Evolutionary conservation across 1,139 yeast species (phyloP).

Genomic region (Saccharomyces hybrid): DNA sequence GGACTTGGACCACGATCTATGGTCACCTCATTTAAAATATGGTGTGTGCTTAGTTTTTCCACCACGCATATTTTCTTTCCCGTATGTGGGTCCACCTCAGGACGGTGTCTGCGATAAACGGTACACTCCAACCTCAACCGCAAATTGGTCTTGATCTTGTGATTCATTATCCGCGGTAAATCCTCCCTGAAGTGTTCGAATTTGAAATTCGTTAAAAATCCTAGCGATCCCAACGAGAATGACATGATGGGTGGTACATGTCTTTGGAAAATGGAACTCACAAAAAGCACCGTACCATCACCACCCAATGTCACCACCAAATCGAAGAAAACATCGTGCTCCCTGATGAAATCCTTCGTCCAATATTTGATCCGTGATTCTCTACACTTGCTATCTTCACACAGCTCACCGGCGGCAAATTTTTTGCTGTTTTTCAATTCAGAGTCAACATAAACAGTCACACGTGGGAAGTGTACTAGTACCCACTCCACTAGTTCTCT

Average conservation of each 20-base stretch:
- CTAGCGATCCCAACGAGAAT: slow-evolving; percentile 72
- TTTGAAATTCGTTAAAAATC: slow-evolving; percentile 70
- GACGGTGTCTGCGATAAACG: slow-evolving; percentile 36
- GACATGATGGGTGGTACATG: slow-evolving; percentile 86
- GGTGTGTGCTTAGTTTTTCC: slow-evolving; percentile 58
- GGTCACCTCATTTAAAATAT: slow-evolving; percentile 74
- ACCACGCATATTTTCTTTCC: slow-evolving; percentile 39
- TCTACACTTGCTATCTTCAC: slow-evolving; percentile 22
- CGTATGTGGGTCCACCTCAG: slow-evolving; percentile 14
- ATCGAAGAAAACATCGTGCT: slow-evolving; percentile 53
- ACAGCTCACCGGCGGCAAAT: slow-evolving; percentile 44
- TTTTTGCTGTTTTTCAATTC: slow-evolving; percentile 53
- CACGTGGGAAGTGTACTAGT: slow-evolving; percentile 39
- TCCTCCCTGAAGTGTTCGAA: slow-evolving; percentile 59
- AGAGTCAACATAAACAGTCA: slow-evolving; percentile 63
- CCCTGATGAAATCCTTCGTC: slow-evolving; percentile 50
- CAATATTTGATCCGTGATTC: slow-evolving; percentile 50
- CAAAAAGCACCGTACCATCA: slow-evolving; percentile 82
- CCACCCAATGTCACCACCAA: slow-evolving; percentile 79
- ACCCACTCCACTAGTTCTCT: slow-evolving; percentile 76
- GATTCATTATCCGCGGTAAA: slow-evolving; percentile 48
- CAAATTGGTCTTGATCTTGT: slow-evolving; percentile 69
- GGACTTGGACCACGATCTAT: slow-evolving; percentile 88
- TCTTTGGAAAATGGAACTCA: slow-evolving; percentile 67
- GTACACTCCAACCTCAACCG: slow-evolving; percentile 75